Conservation (phyloP, 352 stramenopile species). For the Blastocystis sp. region DNA sequence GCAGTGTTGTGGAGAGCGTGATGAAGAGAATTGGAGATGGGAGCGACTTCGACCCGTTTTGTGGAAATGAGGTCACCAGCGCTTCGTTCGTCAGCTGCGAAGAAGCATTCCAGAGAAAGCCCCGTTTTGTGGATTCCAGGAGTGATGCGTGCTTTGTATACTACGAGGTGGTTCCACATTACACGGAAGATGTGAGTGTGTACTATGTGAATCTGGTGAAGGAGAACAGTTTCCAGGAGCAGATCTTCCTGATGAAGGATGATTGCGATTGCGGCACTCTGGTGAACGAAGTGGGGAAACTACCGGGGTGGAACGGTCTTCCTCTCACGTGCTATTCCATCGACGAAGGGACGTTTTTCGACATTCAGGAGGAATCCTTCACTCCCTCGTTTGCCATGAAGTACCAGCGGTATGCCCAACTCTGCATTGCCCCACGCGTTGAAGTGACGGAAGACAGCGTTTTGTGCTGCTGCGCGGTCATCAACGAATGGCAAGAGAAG, state of each 20-base stretch:
- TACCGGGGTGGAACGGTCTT: background rate
- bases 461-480: background rate
- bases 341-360: background rate
- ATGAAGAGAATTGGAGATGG: background rate
- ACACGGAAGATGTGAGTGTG: background rate
- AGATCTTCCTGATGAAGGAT: background rate
- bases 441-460: conserved; percentile 1
- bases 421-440: background rate
- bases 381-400: conserved; percentile 5
- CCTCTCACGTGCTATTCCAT: conserved; percentile 24
- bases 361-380: background rate
- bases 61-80: conserved; percentile 35
- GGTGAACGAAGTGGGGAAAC: background rate
- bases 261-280: conserved; percentile 29
- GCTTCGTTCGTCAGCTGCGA: background rate
- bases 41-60: background rate
- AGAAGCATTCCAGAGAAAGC: background rate
- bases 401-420: background rate
- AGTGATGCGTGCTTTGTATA: conserved; percentile 21
- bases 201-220: conserved; percentile 54
- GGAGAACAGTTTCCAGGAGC: conserved; percentile 31
- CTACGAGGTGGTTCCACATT: conserved; percentile 39
- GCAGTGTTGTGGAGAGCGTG: background rate
- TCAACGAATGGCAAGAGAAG: background rate
- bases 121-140: background rate